Evolutionary conservation across 1,139 yeast genomes (phyloP).

Genomic region (Taphrina communis): DNA sequence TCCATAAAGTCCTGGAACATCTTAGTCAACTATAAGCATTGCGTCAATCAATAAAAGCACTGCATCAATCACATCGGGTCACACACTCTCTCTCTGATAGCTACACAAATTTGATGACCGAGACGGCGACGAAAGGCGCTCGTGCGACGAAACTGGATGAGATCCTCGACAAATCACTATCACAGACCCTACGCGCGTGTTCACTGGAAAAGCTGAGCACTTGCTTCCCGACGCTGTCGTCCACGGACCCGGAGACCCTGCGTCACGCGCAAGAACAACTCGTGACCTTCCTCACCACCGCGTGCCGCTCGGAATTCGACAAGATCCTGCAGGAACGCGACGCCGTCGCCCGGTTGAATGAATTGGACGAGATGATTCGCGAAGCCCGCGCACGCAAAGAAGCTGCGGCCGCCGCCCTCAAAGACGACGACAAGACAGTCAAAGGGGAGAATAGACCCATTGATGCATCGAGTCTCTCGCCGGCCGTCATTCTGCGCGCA

Average conservation of each 20-base stretch:
- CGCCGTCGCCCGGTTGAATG: constrained; percentile 27
- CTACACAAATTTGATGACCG: not conserved
- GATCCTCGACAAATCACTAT: constrained; percentile 23
- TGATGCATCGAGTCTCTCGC: constrained; percentile 26
- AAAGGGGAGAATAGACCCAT: not conserved
- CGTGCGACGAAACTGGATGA: constrained; percentile 30
- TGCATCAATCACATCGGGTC: too few relatives aligned
- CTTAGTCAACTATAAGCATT: too few relatives aligned
- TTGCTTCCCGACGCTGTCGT: constrained; percentile 39
- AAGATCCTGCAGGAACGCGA: constrained; percentile 30
- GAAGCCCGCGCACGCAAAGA: constrained; percentile 24
- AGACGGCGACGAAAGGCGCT: constrained; percentile 14
- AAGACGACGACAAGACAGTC: constrained; percentile 12
- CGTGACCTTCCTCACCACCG: constrained; percentile 7
- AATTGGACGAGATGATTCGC: constrained; percentile 28
- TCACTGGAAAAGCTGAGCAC: constrained; percentile 26
- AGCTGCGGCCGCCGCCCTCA: too few relatives aligned
- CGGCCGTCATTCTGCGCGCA: constrained; percentile 31
- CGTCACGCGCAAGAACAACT: constrained; percentile 34
- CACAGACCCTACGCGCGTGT: constrained; percentile 21
- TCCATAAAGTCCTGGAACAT: not conserved
- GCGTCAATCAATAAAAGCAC: too few relatives aligned
- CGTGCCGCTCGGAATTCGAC: constrained; percentile 23
- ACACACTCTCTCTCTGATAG: too few relatives aligned
- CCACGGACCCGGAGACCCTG: constrained; percentile 27